Percentiles rank a stretch among this genome's conserved stretches.
These are phyloP conservation scores for Podospora sp. DNA, from an alignment of 495 filamentous ascomycete species.

Conservation along the genomic window DNA sequence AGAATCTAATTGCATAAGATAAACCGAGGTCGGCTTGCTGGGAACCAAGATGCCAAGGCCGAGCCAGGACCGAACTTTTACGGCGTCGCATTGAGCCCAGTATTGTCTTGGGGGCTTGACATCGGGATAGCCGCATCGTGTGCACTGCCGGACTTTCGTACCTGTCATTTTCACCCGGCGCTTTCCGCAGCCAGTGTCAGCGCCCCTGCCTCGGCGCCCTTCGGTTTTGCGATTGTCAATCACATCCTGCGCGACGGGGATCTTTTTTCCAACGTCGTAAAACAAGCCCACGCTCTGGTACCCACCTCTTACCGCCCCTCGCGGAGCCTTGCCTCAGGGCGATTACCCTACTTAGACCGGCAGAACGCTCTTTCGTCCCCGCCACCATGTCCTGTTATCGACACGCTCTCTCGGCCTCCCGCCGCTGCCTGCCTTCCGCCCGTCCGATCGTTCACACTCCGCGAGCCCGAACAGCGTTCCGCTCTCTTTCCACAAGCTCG, in stretches of 20 bases:
- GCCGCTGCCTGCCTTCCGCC: slow-evolving; percentile 9
- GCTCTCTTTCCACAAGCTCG: slow-evolving; percentile 12
- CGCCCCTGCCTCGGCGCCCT: background rate
- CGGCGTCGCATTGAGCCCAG: background rate
- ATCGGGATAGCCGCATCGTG: background rate
- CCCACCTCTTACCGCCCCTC: background rate
- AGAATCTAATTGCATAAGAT: too few relatives aligned
- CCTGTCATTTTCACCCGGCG: background rate
- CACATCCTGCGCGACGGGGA: background rate
- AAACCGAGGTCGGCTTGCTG: too few relatives aligned
- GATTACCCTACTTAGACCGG: background rate
- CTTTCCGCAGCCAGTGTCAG: background rate
- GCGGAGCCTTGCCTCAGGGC: background rate
- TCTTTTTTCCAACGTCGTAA: background rate
- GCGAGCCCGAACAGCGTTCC: background rate
- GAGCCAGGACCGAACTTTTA: too few relatives aligned
- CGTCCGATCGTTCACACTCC: background rate
- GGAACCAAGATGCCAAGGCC: too few relatives aligned
- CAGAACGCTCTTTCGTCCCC: background rate
- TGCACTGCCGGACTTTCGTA: background rate
- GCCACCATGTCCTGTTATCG: background rate
- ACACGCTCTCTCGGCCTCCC: slow-evolving; percentile 21
- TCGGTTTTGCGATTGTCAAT: background rate
- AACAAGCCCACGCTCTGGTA: background rate
- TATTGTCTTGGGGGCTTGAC: background rate